Evolutionary conservation across 179 eudicot genomes (phyloP), one percentile per base, ranked within the genome.

Genomic region (Camellia oleifera): DNA sequence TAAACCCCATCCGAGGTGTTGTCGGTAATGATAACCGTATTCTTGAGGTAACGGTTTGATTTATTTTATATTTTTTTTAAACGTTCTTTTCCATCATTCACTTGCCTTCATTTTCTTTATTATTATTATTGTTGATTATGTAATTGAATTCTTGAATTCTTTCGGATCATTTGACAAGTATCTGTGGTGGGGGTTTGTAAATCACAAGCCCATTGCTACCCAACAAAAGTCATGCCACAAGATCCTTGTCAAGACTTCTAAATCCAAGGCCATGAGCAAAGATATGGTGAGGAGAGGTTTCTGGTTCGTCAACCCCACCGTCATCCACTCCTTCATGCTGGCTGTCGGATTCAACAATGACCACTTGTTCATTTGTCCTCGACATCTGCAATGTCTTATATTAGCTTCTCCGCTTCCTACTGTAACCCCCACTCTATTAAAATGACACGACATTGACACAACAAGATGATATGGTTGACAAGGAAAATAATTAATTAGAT

Each of bases 281-380:
- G 93, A 87, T 84, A 85, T 90, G 91, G 88, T 90, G 20, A 81
- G 82, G 69, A 86, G 90, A 71, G 93, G 90, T 1, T 90, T 90
- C 79, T 67, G 91, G 70, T 79, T 72, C 8, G 90, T 87, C 40
- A 91, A 91, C 46, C 91, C 92, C 17, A 88, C 90, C 2, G 90
- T 89, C 40, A 85, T 91, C 23, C 89, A 89, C 82, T 89, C 91
- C 6, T 91, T 91, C 81, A 89, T 91, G 91, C 89, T 89, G 65
- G 92, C 94, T 0, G 85, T 86, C 62, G 94, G 92, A 77, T 89
- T 91, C 64, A 89, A 90, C 71, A 91, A 91, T 40, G 93, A 87
- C 80, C 92, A 91, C 86, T 57, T 91, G 60, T 54, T 83, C 80
- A 84, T 83, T 67, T 91, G 93, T 72, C 88, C 87, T 0, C 76